These are phyloP conservation scores for Candida coleopterorum DNA, from an alignment of 805 yeast species.

Conservation along the genomic window DNA sequence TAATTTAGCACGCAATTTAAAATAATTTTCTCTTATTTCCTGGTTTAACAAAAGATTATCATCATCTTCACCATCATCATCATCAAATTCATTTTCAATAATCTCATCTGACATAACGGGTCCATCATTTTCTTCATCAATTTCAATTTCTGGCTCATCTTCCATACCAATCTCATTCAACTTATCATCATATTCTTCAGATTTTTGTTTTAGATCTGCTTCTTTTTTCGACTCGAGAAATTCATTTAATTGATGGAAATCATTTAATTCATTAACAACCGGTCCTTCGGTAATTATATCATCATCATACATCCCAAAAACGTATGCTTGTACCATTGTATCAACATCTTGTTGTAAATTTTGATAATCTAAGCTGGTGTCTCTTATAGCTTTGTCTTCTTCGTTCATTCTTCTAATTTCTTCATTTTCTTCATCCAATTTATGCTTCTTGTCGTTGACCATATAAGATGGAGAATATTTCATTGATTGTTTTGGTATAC, in stretches of 20 bases:
- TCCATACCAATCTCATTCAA: conserved; percentile 20
- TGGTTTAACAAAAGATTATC: conserved; percentile 37
- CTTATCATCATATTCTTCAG: conserved; percentile 4
- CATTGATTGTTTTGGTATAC: background rate
- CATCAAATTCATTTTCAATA: conserved; percentile 30
- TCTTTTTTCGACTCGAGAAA: conserved; percentile 31
- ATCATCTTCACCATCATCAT: conserved; percentile 9
- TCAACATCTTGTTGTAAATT: conserved; percentile 44
- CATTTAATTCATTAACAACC: conserved; percentile 48
- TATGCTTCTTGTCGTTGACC: conserved; percentile 2
- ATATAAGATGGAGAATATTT: no score
- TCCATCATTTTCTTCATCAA: conserved; percentile 25
- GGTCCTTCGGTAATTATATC: conserved; percentile 54
- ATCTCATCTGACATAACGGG: conserved; percentile 34
- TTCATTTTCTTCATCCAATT: background rate
- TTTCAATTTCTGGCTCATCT: conserved; percentile 25
- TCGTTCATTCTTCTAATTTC: background rate
- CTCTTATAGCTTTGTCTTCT: conserved; percentile 11
- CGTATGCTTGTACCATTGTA: conserved; percentile 57
- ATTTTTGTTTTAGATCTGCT: conserved; percentile 2
- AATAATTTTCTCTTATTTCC: conserved; percentile 53
- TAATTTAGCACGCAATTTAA: conserved; percentile 49
- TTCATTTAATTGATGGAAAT: conserved; percentile 49
- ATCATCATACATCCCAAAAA: conserved; percentile 57
- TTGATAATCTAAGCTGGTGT: conserved; percentile 36